Percentiles rank a stretch among this genome's conserved stretches.
Evolutionary conservation across 768 basidiomycete species (phyloP).

Genomic region (Mycena rebaudengoi): DNA sequence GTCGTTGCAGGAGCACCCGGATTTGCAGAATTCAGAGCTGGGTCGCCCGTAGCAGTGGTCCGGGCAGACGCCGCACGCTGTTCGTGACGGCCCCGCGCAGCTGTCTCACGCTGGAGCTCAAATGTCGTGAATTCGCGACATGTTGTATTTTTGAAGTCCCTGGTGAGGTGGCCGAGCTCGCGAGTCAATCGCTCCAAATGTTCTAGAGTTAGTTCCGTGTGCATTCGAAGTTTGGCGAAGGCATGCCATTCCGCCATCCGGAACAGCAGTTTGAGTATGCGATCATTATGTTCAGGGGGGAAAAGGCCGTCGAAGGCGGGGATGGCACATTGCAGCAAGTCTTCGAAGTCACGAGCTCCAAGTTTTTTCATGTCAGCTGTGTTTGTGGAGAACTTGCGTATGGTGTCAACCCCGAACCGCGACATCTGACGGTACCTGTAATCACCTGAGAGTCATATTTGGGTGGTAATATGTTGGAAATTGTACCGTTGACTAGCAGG

Average conservation of each 20-base stretch:
- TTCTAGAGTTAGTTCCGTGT: conserved; percentile 39
- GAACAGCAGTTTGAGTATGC: conserved; percentile 38
- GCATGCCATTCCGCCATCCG: conserved; percentile 42
- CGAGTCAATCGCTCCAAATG: conserved; percentile 30
- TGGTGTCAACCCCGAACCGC: conserved; percentile 29
- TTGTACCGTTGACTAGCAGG: too few species aligned
- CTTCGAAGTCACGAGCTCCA: conserved; percentile 41
- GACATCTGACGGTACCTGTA: conserved; percentile 26
- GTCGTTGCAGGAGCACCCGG: not conserved
- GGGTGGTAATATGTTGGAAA: too few species aligned
- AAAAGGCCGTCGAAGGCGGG: conserved; percentile 46
- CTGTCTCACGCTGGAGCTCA: conserved; percentile 39
- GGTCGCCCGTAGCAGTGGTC: not conserved
- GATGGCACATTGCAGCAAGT: conserved; percentile 43
- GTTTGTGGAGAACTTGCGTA: conserved; percentile 35
- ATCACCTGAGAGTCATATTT: not conserved
- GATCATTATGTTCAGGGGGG: conserved; percentile 24
- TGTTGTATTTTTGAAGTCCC: conserved; percentile 33
- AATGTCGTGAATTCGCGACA: conserved; percentile 34
- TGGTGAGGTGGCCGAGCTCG: conserved; percentile 31
- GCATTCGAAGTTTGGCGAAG: conserved; percentile 46
- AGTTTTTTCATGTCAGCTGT: conserved; percentile 35
- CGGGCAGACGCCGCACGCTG: not conserved
- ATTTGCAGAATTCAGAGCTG: not conserved
- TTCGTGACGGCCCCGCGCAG: conserved; percentile 21